Base-by-base conservation (phyloP, 176 grass and related monocot species). In the Canna indica region DNA sequence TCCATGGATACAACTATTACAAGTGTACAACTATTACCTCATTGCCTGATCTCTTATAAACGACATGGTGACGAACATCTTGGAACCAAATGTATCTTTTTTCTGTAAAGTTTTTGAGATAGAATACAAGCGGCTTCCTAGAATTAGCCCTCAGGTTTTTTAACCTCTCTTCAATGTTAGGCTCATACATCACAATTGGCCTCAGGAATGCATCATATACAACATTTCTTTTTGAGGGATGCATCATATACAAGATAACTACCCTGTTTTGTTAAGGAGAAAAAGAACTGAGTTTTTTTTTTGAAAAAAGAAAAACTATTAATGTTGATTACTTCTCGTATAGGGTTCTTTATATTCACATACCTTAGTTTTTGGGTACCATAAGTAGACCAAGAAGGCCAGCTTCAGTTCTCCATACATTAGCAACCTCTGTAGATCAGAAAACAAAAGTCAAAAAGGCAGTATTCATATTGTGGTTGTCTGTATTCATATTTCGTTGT, bases 321-420 rank as follows among this genome's bases (percentile, higher is more conserved):
- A n/a, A n/a, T n/a, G n/a, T n/a, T n/a, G n/a, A n/a, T n/a, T n/a
- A n/a, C n/a, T n/a, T n/a, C n/a, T n/a, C n/a, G n/a, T n/a, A n/a
- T n/a, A n/a, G n/a, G n/a, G n/a, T n/a, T n/a, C n/a, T n/a, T n/a
- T n/a, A n/a, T n/a, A n/a, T n/a, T n/a, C n/a, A n/a, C n/a, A n/a
- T 93, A 93, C 95, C 85, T 65, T 88, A 47, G 84, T 99, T 80
- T 94, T 80, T n/a, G 95, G 95, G 44, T 99, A 99, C 95, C 95
- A 94, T 25, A 99, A 64, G 82, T 94, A 94, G 65, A 99, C 82
- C 62, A 99, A 86, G 50, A 99, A 93, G 35, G 87, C 90, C 5
- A 99, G 75, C 81, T 86, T 99, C 25, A 85, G 14, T 67, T 99
- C 90, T 17, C 83, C 88, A 54, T 90, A 99, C 82, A 90, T 76